phyloP scores from a whole-genome alignment of 768 basidiomycete species.

The Suillus cothurnatus region DNA sequence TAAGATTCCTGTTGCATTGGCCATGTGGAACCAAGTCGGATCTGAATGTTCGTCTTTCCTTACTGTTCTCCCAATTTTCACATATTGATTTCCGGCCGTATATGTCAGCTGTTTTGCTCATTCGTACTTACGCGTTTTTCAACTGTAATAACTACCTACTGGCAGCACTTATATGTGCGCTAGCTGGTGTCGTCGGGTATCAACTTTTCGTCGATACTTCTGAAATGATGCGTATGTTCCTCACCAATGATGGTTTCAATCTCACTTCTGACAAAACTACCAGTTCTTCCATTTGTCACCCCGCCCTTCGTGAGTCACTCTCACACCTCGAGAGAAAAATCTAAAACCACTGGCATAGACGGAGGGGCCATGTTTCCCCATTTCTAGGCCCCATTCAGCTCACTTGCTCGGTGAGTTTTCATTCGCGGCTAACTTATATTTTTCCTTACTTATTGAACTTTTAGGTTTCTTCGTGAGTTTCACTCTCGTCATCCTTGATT shows the following conservation, averaged over 20 bases:
- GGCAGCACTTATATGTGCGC: conserved; percentile 60
- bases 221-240: conserved; percentile 68
- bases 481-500: conserved; percentile 3
- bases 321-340: not conserved
- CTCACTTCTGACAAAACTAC: conserved; percentile 13
- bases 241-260: not conserved
- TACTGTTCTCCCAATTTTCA: not conserved
- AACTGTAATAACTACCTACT: conserved; percentile 74
- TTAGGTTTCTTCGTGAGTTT: conserved; percentile 60
- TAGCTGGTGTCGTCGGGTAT: conserved; percentile 76
- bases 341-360: conserved; percentile 31
- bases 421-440: conserved; percentile 5
- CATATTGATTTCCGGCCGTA: conserved; percentile 14
- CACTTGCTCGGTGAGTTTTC: conserved; percentile 66
- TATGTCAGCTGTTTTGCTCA: conserved; percentile 67
- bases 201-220: conserved; percentile 80
- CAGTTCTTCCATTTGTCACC: conserved; percentile 67
- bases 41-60: conserved; percentile 59
- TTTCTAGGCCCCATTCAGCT: conserved; percentile 81
- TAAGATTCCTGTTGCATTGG: conserved; percentile 78
- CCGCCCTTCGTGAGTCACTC: conserved; percentile 56
- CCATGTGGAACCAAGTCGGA: conserved; percentile 88
- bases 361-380: conserved; percentile 75
- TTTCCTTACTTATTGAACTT: conserved; percentile 13
- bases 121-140: conserved; percentile 86